A percentile compares a stretch with the other conserved stretches of the same genome.
These are phyloP conservation scores for Ogataea naganishii DNA, from an alignment of 805 yeast species.

Conservation along the genomic window DNA sequence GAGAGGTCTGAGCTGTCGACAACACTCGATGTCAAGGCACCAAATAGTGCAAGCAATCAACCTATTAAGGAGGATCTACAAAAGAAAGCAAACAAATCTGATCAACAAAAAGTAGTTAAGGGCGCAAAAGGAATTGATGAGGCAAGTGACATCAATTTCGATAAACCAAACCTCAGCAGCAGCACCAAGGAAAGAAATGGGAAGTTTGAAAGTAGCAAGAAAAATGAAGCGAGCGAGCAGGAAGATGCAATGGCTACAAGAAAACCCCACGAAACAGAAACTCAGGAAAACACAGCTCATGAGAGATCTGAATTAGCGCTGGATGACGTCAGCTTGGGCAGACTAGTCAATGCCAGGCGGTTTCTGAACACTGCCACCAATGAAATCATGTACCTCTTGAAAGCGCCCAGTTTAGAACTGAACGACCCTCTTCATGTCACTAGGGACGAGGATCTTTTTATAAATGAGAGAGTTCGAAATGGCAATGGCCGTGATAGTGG, in stretches of 20 bases:
- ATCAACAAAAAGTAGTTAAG: neutral
- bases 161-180: constrained; percentile 1
- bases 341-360: constrained; percentile 22
- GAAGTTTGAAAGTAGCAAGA: neutral
- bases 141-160: constrained; percentile 1
- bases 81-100: neutral
- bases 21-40: no score
- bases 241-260: neutral
- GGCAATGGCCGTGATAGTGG: no score
- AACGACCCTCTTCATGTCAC: constrained; percentile 17
- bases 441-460: constrained; percentile 11
- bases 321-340: constrained; percentile 17
- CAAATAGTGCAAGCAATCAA: no score
- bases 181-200: neutral
- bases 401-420: constrained; percentile 24
- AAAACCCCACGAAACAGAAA: no score
- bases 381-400: constrained; percentile 26
- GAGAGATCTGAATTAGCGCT: constrained; percentile 5
- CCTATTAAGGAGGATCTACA: neutral
- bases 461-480: no score
- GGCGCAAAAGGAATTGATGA: neutral
- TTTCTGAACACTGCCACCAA: constrained; percentile 26
- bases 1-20: constrained; percentile 3
- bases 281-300: constrained; percentile 8
- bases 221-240: constrained; percentile 1